Conservation (phyloP, 768 basidiomycete species). For the Mycena epipterygia region DNA sequence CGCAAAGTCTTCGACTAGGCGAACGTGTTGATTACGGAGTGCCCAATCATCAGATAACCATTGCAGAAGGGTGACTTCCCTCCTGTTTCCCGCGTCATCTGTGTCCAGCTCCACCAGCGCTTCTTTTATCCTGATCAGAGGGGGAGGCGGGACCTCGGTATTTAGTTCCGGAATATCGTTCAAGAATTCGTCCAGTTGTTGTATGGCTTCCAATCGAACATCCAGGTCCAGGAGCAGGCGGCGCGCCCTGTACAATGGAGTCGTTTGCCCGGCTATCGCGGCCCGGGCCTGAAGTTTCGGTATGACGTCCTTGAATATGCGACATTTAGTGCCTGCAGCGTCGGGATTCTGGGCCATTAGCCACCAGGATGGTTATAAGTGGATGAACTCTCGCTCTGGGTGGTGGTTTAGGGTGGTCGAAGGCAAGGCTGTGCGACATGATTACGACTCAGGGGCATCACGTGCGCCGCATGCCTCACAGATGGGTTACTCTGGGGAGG, state of each 20-base stretch:
- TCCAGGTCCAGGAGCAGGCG: neutral
- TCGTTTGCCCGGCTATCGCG: neutral
- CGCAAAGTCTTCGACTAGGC: conserved; percentile 3
- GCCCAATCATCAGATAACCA: neutral
- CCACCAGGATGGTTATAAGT: conserved; percentile 2
- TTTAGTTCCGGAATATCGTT: conserved; percentile 5
- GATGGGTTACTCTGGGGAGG: too few relatives aligned
- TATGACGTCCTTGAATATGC: conserved; percentile 9
- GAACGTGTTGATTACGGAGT: too few relatives aligned
- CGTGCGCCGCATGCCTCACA: neutral
- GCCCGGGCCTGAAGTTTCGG: conserved; percentile 5
- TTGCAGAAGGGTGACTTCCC: neutral
- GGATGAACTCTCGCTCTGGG: conserved; percentile 8
- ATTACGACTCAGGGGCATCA: neutral
- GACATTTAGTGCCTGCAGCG: neutral
- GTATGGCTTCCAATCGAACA: conserved; percentile 2
- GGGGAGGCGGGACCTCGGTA: conserved; percentile 3
- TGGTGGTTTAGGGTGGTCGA: neutral
- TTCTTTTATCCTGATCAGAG: conserved; percentile 3
- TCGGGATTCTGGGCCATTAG: conserved; percentile 11
- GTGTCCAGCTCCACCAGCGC: conserved; percentile 9
- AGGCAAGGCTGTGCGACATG: neutral
- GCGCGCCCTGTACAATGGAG: neutral
- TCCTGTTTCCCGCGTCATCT: conserved; percentile 3
- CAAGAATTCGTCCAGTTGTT: conserved; percentile 7